Base-by-base conservation (phyloP, 495 filamentous ascomycete species). In the Elasticomyces elasticus region DNA sequence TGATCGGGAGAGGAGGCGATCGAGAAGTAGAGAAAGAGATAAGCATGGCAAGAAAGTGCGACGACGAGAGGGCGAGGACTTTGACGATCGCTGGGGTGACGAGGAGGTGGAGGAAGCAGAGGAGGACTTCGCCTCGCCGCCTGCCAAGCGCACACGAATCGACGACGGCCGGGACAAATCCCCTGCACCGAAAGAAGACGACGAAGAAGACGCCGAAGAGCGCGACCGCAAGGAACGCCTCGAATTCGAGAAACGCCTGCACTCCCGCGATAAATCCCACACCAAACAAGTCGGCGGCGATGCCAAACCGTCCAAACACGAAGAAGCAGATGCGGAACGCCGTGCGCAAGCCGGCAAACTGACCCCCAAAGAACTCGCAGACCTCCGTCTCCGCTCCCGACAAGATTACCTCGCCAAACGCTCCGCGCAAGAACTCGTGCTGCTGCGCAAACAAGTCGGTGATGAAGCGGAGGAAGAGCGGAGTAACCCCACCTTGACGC, bases 341-440 rank as follows among this genome's bases (percentile, higher is more conserved):
- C 71, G 84, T 49, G 77, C 75, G 1, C 63, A 85, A 56, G 84
- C 80, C 13, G 82, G 58, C 28, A 85, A 61, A 78, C 85, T 74
- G 70, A 77, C n/a, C 69, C 69, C 24, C 77, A 78, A 17, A 69
- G 83, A 57, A 72, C 72, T 58, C 79, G 76, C 13, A 82, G 87
- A 90, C 60, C 69, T 95, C 7, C 74, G 92, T 12, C 73, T 92
- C 61, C 76, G 87, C 27, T 94, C 89, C 6, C 79, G 92, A 44
- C 89, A 96, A 64, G 85, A 92, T 59, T 98, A 98, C 64, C 73
- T 98, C 25, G 86, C 87, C 70, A 98, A 97, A 72, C 74, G 92
- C 33, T 90, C 96, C 65, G 74, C 83, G 0, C 88, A 96, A 72
- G 79, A 84, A 57, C 70, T 98, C 23, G 87, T 85, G 0, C 72